Base-by-base conservation (phyloP, 2,329 filamentous ascomycete species). In the Intubia oerlemansii region DNA sequence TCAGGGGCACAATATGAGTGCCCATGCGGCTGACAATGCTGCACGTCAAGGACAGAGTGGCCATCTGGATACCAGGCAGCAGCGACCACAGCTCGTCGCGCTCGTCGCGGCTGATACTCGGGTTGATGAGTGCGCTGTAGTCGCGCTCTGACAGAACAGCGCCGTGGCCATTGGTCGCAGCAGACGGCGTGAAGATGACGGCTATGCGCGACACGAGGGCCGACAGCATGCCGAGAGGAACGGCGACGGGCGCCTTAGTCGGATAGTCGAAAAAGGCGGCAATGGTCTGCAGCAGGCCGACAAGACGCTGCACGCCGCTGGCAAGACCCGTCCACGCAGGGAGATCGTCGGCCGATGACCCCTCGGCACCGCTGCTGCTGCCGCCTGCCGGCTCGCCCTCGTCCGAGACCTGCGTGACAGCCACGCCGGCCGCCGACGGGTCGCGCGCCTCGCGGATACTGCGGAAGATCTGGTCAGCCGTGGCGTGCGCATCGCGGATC, bases 371-470 rank as follows among this genome's bases (percentile, higher is more conserved):
- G 3, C 49, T 44, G 17, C 49, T 46, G 10, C 52, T 48, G 10
- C 62, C 63, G 4, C 62, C 61, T 7, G 43, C 41, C 1, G 62
- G 55, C 14, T 59, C 57, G 5, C 46, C 45, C 12, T 62, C 56
- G 10, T 56, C 46, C 30, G 57, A 50, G 19, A 61, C 48, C 11
- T 23, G 16, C 11, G 23, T 22, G 28, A 57, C 47, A 24, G 48
- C 44, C 36, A 62, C 61, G 4, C 57, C 62, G 18, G 62, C 55
- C n/a, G n/a, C n/a, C 3, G 59, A 58, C 1, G 80, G 68, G 40
- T 84, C 69, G 76, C 81, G 88, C 23, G 79, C 74, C 45, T 93
- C 84, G 9, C 76, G 52, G 1, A 92, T 62, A 8, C 73, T 70
- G 27, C 84, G 69, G 42, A 92, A 77, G 1, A 90, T 59, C 37